phyloP scores from a whole-genome alignment of 75 land plant genomes.

The Larix kaempferi region DNA sequence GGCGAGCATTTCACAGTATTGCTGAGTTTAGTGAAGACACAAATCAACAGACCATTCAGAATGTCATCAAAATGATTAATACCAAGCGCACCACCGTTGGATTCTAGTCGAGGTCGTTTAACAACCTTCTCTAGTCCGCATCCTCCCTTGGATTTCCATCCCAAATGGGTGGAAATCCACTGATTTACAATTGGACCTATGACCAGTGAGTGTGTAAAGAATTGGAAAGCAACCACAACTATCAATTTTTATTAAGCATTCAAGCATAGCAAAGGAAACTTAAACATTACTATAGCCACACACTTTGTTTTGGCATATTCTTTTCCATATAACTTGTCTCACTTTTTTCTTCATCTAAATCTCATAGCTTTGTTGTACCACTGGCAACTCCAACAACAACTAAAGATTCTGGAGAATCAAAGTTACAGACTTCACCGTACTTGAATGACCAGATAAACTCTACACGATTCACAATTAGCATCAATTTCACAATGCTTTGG shows the following conservation, averaged over 20 bases:
- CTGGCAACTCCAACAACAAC: constrained; percentile 88
- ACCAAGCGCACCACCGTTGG: neutral
- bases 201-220: constrained; percentile 87
- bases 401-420: too few relatives aligned
- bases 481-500: neutral
- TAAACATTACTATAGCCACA: neutral
- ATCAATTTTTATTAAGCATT: neutral
- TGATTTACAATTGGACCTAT: constrained; percentile 77
- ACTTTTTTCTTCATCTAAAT: constrained; percentile 89
- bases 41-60: constrained; percentile 55
- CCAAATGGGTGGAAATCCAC: constrained; percentile 89
- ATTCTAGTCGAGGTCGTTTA: neutral
- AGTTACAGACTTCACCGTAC: too few relatives aligned
- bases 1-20: constrained; percentile 32
- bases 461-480: constrained; percentile 25
- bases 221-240: constrained; percentile 34
- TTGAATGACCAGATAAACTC: constrained; percentile 88
- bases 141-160: neutral
- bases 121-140: neutral
- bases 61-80: constrained; percentile 25
- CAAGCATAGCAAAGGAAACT: neutral
- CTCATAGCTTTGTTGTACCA: constrained; percentile 91
- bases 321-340: neutral
- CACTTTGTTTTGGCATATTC: neutral
- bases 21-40: constrained; percentile 37